Base-by-base conservation (phyloP, 2,329 filamentous ascomycete species). In the Pestalotiopsis sp. region DNA sequence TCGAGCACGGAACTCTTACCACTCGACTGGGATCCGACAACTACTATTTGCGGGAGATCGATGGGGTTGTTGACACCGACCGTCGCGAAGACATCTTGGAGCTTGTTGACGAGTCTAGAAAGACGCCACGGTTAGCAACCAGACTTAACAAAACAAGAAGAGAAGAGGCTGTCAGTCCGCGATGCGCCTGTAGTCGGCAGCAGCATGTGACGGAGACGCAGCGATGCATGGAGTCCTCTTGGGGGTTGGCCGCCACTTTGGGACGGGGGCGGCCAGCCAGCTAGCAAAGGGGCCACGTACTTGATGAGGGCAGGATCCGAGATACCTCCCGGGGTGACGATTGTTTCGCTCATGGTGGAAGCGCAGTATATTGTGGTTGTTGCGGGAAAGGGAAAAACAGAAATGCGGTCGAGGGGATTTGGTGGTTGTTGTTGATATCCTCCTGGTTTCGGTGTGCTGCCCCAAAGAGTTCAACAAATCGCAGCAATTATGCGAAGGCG, bases 41-140 rank as follows among this genome's bases (percentile, higher is more conserved):
- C 96, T 75, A 92, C 95, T 81, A 99, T 99, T 86, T 99, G 96
- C 67, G 96, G 96, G 72, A 99, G 85, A 85, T 99, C 96, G 87
- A 99, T 99, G 71, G 96, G 96, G 83, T 99, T 99, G 89, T 97
- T 96, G 78, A 98, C 96, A 76, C 96, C 96, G 75, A 99, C 96
- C 57, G 96, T 98, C 71, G 95, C 92, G 81, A 99, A 99, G 75
- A 99, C 96, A 93, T 99, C 96, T 81, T 99, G 96, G 62, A 99
- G 91, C 87, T 97, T 98, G 87, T 99, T 99, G 80, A 99, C 96
- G 76, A 98, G 92, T 78, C 89, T 91, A 75, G 67, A 71, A 66
- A 70, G 63, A 62, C 14, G 17, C 45, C 45, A n/a, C 17, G 1
- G 77, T 81, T 72, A 81, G 78, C 62, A 59, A 62, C 7, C 6